Base-by-base conservation (phyloP, 331 rosid genomes). In the Erythrophleum ivorense region DNA sequence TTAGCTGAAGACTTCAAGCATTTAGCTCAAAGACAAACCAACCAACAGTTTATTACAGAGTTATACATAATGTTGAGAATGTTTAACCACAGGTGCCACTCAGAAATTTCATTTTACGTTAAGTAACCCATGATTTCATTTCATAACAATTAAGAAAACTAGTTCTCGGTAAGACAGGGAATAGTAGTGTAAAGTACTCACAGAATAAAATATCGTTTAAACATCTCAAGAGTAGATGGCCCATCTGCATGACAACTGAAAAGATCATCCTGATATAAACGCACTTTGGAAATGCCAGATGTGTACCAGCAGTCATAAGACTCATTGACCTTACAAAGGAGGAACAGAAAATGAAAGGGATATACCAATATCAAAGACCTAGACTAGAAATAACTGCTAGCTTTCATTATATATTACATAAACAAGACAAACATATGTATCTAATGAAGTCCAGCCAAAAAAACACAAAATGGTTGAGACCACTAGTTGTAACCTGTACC, bases 271-370 rank as follows among this genome's bases (percentile, higher is more conserved):
- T 89, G 85, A 83, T 86, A 83, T 68, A 95, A 85, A 85, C 82
- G 91, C 69, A 95, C 97, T 91, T 87, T 87, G 71, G 97, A 83
- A 81, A 90, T 82, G 78, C 95, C 97, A 84, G 91, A 87, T 49
- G 97, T 85, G 91, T 95, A 91, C 98, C 95, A 93, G 83, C 98
- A 95, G 84, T 87, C 80, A 73, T 93, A 95, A 75, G 96, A 90
- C 83, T 87, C 88, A 33, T 93, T 93, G 83, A 92, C 92, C 98
- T 95, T 49, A 84, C 15, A 78, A 68, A 76, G 60, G 38, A 76
- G 66, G 55, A 69, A 82, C 58, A 85, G 53, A 82, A 65, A 54
- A 75, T 45, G 16, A 71, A 81, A 71, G 79, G 58, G 58, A 41
- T 8, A 79, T 40, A 84, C 31, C 74, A 62, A 77, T 70, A 64